Evolutionary conservation across 2,329 filamentous ascomycete species (phyloP), one percentile per base, ranked within the genome.

Genomic region (Rutstroemia sp.): DNA sequence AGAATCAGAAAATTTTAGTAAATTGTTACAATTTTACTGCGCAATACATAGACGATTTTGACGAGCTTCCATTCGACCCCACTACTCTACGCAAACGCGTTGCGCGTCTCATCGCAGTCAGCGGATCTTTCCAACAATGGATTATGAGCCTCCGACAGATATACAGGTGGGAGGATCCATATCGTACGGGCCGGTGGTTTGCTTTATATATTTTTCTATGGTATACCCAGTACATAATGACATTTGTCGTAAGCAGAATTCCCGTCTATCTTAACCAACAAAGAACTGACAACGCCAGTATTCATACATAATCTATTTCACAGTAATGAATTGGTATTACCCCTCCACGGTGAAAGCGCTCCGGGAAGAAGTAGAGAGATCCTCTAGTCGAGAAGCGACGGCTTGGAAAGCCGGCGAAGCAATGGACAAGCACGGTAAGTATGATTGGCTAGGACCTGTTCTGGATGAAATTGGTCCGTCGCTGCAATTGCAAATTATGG

Each of bases 71-170:
- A 25, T 63, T 62, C 39, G 56, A 62, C 45, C n/a, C 59, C 25
- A 70, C 58, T 67, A 67, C 41, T 61, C 64, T 54, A 63, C 67
- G 42, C 41, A 67, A 42, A 64, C 64, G 49, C 48, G 50, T 72
- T 38, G 71, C 73, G 56, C 65, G 71, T n/a, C 53, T 73, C 1
- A 63, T 73, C 7, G 65, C 72, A 25, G 67, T 72, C 2, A 71
- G 71, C 5, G 67, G 70, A 5, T 70, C 71, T 0, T 57, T 72
- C 7, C 71, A 74, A 49, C 65, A 67, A 25, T 59, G 70, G 16
- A 58, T 71, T 52, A 71, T 70, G 63, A 68, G 68, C 1, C 62
- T 68, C 1, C 62, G 71, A 8, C 62, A 65, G 18, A 61, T 73
- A 1, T 74, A 73, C 52, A 65, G 66, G 2, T 73, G 71, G 71